These are phyloP conservation scores for Talaromyces funiculosus DNA, from an alignment of 2,329 filamentous ascomycete genomes.

Conservation along the genomic window DNA sequence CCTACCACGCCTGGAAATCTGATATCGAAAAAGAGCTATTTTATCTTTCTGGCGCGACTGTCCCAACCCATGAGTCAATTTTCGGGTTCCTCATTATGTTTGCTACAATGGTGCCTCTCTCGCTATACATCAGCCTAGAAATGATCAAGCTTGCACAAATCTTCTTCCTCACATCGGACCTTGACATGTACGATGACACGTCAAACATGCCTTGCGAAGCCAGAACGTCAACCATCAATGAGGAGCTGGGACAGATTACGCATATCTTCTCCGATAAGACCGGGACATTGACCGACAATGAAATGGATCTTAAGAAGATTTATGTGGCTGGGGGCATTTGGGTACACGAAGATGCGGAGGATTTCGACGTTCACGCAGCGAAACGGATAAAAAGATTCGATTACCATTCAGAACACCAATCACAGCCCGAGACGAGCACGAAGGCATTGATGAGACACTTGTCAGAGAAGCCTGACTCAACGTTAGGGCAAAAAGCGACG, in stretches of 20 bases:
- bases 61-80: constrained; percentile 65
- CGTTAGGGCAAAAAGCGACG: constrained; percentile 52
- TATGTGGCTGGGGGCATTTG: constrained; percentile 70
- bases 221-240: constrained; percentile 75
- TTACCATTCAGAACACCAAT: constrained; percentile 17
- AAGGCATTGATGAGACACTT: constrained; percentile 36
- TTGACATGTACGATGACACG: constrained; percentile 73
- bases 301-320: constrained; percentile 77
- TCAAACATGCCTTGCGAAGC: constrained; percentile 71
- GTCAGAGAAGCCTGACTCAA: constrained; percentile 55
- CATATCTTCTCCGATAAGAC: constrained; percentile 83
- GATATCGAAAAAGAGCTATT: constrained; percentile 56
- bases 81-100: constrained; percentile 82
- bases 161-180: constrained; percentile 64
- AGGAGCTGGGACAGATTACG: constrained; percentile 70
- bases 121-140: constrained; percentile 78
- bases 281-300: constrained; percentile 74
- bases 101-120: constrained; percentile 80
- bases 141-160: constrained; percentile 75
- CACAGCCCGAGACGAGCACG: constrained; percentile 30
- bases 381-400: neutral
- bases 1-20: constrained; percentile 65
- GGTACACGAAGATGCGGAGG: constrained; percentile 58
- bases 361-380: constrained; percentile 37
- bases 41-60: constrained; percentile 59